A percentile compares a stretch with the other conserved stretches of the same genome.
phyloP scores from a whole-genome alignment of 257 asterid genomes.

The Plectranthus barbatus region DNA sequence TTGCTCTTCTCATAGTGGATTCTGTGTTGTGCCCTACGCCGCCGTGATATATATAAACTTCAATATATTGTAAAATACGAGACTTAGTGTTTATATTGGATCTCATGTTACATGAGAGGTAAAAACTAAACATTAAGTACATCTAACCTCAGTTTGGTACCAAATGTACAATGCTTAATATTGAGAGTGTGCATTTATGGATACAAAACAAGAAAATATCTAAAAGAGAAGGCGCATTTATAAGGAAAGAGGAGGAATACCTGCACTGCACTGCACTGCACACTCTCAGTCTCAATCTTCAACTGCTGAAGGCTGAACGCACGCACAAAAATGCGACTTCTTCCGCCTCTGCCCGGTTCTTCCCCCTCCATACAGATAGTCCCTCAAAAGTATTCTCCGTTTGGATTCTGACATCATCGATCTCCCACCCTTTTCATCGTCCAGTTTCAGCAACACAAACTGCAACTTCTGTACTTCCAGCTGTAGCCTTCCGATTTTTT shows the following conservation, averaged over 20 bases:
- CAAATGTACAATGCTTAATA: slow-evolving; percentile 18
- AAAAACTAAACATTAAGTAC: not conserved
- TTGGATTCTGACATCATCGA: slow-evolving; percentile 27
- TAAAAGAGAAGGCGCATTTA: not conserved
- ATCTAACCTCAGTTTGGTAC: slow-evolving; percentile 17
- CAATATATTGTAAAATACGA: not conserved
- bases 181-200: not conserved
- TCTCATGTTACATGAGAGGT: too few relatives aligned
- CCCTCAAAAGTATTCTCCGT: slow-evolving; percentile 41
- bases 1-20: too few relatives aligned
- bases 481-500: slow-evolving; percentile 54
- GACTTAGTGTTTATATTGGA: not conserved
- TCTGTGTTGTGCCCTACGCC: too few relatives aligned
- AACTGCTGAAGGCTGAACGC: slow-evolving; percentile 44
- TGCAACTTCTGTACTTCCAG: slow-evolving; percentile 55
- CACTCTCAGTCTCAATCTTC: slow-evolving; percentile 39
- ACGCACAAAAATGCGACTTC: slow-evolving; percentile 32
- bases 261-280: not conserved
- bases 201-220: slow-evolving; percentile 6
- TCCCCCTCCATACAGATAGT: slow-evolving; percentile 39
- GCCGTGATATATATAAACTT: too few relatives aligned
- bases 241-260: not conserved
- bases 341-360: slow-evolving; percentile 33
- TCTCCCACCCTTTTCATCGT: slow-evolving; percentile 30
- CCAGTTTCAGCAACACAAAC: slow-evolving; percentile 42